Conservation (phyloP, 139 green algal species). For the Auxenochlorella pyrenoidosa region DNA sequence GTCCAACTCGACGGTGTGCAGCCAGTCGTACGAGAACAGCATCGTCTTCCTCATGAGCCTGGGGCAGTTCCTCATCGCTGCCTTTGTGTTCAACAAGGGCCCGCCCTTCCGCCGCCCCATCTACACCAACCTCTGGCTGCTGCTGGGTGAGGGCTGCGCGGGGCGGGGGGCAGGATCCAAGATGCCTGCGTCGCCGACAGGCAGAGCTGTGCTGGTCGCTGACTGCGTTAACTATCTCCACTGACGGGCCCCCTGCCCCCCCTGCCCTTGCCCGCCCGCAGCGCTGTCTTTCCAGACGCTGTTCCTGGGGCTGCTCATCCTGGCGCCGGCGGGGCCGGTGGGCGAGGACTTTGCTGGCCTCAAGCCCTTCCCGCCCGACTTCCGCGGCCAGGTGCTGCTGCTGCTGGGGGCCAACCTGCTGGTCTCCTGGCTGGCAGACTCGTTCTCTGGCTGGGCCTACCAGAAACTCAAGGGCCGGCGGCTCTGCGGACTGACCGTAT, state of each 20-base stretch:
- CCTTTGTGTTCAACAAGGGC: slow-evolving; percentile 54
- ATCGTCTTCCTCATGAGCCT: slow-evolving; percentile 42
- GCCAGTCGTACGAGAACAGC: slow-evolving; percentile 41
- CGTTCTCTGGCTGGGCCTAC: neutral
- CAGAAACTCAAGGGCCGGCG: slow-evolving; percentile 17
- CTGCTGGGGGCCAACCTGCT: slow-evolving; percentile 39
- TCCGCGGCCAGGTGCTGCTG: slow-evolving; percentile 20
- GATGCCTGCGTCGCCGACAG: neutral
- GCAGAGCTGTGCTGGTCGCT: neutral
- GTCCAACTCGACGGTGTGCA: slow-evolving; percentile 37
- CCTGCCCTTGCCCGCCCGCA: neutral
- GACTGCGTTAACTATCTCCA: too few relatives aligned
- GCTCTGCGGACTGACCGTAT: slow-evolving; percentile 17
- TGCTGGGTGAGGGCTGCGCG: slow-evolving; percentile 33
- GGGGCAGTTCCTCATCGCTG: slow-evolving; percentile 50
- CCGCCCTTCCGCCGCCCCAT: slow-evolving; percentile 38
- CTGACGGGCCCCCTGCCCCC: neutral
- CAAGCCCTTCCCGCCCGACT: slow-evolving; percentile 31
- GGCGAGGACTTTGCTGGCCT: slow-evolving; percentile 20
- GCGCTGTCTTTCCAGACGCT: slow-evolving; percentile 20
- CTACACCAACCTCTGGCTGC: slow-evolving; percentile 48
- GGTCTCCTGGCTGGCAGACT: slow-evolving; percentile 29
- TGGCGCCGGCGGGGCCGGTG: slow-evolving; percentile 4
- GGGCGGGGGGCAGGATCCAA: neutral
- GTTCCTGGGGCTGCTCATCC: slow-evolving; percentile 13